Evolutionary conservation across 768 basidiomycete species (phyloP), one percentile per base, ranked within the genome.

Genomic region (Calocera cornea): DNA sequence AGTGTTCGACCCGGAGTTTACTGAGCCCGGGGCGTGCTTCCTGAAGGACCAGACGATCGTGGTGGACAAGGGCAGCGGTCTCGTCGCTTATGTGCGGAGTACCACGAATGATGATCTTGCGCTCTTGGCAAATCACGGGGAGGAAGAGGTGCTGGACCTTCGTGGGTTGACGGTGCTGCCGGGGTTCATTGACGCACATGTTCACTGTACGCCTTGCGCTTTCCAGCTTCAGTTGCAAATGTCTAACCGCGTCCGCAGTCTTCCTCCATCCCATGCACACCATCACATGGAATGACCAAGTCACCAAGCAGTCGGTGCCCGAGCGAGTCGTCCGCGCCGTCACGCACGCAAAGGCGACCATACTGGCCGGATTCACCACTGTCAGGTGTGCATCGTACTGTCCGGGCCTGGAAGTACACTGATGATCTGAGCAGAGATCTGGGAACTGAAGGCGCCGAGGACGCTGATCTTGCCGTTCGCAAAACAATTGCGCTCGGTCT

Each of bases 381-480:
- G 85, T 86, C 17, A 78, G 84, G 86, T 85, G 29, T 24, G 74
- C 73, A 17, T 22, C 29, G 29, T 66, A 17, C 27, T 60, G 33
- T 63, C 16, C 47, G 19, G 33, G 33, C 64, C 34, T 29, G 2
- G 41, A 29, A 40, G 34, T 27, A 27, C 64, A 22, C 16, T 41
- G 5, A 33, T 44, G 22, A 34, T 8, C 36, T 24, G 10, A 22
- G 65, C 22, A 33, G 40, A 64, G 86, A 87, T 71, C 77, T 87
- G 3, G 86, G 86, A 22, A 87, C 86, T 0, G 86, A 87, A 73
- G 86, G 85, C 1, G 85, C 85, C 1, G 81, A 76, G 33, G 86
- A 87, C 71, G 84, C 85, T 19, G 85, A 87, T 70, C 75, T 86
- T 12, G 77, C 80, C 0, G 76, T 87, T 38, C 79, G 85, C n/a